Evolutionary conservation across 2,329 filamentous ascomycete genomes (phyloP), one percentile per base, ranked within the genome.

Genomic region (Cercospora citrullina): DNA sequence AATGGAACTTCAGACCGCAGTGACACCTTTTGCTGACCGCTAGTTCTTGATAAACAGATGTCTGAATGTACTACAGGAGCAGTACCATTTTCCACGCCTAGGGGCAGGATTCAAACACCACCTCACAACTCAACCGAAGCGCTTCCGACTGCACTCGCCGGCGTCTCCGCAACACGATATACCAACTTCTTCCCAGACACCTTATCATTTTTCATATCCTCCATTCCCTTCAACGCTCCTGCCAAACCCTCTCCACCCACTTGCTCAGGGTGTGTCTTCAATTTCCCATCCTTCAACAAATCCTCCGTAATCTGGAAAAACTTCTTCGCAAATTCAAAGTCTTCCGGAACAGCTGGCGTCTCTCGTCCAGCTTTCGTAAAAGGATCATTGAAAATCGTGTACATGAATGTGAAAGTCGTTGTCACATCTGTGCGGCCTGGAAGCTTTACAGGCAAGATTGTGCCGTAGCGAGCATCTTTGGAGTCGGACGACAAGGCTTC

Each of bases 111-210:
- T 6, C 4, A 62, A 14, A 18, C 8, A 16, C 21, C 30, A 31
- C 28, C n/a, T 59, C 69, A 74, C 59, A 74, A 53, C 42, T 73
- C 69, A 21, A 70, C 66, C 65, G 71, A 68, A 12, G 72, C 73
- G 12, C 53, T 58, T 5, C 61, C 61, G 48, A 69, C 66, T 8
- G 68, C 66, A 5, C 69, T 66, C 30, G 31, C 39, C 8, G 73
- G 73, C 60, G 73, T 75, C 26, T 75, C 73, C n/a, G 51, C 42
- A 16, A 75, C 72, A 28, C 67, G 70, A 57, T 84, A 85, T 9
- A 85, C 82, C 68, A 85, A 69, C 76, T 85, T 85, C 67, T 78
- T 76, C 2, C 80, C 82, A 67, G 79, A 82, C 31, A 85, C 80
- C 71, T 81, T 83, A 10, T 78, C 80, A 33, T 80, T 72, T 75